These are phyloP conservation scores for Lentinula guzmanii DNA, from an alignment of 768 basidiomycete species.

Conservation along the genomic window DNA sequence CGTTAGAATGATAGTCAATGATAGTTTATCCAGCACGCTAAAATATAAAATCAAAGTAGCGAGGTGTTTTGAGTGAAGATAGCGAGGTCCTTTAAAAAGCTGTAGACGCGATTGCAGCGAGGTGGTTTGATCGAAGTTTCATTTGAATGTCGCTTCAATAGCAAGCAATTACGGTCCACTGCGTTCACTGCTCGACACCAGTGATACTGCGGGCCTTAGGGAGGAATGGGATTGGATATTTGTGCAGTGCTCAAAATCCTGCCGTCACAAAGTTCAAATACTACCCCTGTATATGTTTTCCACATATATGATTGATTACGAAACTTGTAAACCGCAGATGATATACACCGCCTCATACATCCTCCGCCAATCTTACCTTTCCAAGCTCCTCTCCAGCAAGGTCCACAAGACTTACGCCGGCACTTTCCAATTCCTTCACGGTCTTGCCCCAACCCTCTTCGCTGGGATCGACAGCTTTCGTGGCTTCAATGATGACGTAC, in stretches of 20 bases:
- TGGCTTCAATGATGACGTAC: constrained; percentile 16
- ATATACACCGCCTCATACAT: neutral
- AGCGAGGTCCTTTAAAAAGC: neutral
- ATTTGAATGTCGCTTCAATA: neutral
- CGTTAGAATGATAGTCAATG: neutral
- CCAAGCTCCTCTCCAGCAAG: constrained; percentile 1
- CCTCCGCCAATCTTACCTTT: neutral
- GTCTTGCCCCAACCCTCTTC: constrained; percentile 11
- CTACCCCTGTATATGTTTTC: too few relatives aligned
- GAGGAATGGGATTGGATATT: too few relatives aligned
- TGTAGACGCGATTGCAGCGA: neutral
- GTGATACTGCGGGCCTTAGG: too few relatives aligned
- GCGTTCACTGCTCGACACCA: neutral
- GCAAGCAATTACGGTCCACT: neutral
- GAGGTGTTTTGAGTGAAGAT: neutral
- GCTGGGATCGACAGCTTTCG: constrained; percentile 18
- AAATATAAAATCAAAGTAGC: neutral
- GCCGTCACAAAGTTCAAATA: too few relatives aligned
- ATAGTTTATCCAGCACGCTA: neutral
- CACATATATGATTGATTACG: too few relatives aligned
- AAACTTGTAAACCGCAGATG: neutral
- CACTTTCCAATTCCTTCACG: constrained; percentile 10
- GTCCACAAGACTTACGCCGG: constrained; percentile 10
- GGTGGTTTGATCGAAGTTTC: neutral
- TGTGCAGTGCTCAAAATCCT: too few relatives aligned